Conservation (phyloP, 2,329 filamentous ascomycete species). For the Aschersonia sp. region DNA sequence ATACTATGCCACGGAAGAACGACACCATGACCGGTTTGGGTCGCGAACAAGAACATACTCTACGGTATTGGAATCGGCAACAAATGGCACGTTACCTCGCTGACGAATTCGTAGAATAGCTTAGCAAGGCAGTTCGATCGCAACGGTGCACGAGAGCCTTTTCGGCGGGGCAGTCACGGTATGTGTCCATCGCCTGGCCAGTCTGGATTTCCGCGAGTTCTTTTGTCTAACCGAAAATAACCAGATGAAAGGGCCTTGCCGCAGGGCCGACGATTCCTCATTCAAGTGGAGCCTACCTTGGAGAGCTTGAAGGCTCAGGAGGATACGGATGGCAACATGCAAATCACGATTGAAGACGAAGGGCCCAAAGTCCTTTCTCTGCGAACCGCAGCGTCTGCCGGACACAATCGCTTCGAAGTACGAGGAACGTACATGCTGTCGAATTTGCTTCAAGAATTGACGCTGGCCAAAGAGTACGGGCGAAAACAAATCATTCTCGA, state of each 20-base stretch:
- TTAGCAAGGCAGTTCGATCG: conserved; percentile 38
- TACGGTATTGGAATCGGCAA: conserved; percentile 23
- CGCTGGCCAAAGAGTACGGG: conserved; percentile 79
- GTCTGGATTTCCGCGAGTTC: too few species aligned
- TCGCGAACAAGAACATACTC: conserved; percentile 41
- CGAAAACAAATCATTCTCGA: conserved; percentile 83
- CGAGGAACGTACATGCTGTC: conserved; percentile 96
- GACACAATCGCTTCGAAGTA: conserved; percentile 77
- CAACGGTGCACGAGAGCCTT: conserved; percentile 36
- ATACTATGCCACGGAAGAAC: conserved; percentile 42
- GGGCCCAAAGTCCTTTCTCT: conserved; percentile 84
- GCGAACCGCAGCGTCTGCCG: conserved; percentile 73
- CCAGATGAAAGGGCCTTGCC: conserved; percentile 58
- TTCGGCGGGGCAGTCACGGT: conserved; percentile 46
- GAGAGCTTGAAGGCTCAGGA: conserved; percentile 69
- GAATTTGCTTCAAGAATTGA: conserved; percentile 89
- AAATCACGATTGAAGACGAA: conserved; percentile 93
- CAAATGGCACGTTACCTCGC: neutral
- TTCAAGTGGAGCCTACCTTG: conserved; percentile 75
- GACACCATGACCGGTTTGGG: conserved; percentile 33
- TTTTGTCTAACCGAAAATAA: too few species aligned
- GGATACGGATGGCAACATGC: conserved; percentile 86
- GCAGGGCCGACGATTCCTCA: conserved; percentile 61
- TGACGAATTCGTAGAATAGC: conserved; percentile 27
- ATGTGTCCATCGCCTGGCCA: conserved; percentile 8